These are phyloP conservation scores for Tulasnella calospora DNA, from an alignment of 768 basidiomycete genomes.

Conservation along the genomic window DNA sequence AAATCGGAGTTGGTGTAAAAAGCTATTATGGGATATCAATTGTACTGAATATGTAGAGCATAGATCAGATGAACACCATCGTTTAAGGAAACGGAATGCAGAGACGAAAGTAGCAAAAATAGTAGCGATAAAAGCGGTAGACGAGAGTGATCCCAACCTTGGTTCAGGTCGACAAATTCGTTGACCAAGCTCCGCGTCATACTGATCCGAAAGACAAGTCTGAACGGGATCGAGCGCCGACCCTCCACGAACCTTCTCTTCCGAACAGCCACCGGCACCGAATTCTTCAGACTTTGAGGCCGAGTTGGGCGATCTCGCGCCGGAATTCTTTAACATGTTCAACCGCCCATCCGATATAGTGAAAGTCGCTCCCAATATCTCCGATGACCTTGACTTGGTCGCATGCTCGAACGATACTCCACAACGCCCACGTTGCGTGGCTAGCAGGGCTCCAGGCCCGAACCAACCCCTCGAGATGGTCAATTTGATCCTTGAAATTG, in stretches of 20 bases:
- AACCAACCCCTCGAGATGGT: slow-evolving; percentile 71
- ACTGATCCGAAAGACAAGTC: too few relatives aligned
- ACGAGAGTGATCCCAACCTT: not conserved
- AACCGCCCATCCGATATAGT: slow-evolving; percentile 77
- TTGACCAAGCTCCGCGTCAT: not conserved
- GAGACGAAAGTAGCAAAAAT: not conserved
- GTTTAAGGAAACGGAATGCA: not conserved
- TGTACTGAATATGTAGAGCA: not conserved
- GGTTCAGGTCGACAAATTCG: not conserved
- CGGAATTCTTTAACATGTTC: slow-evolving; percentile 42
- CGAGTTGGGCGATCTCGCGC: slow-evolving; percentile 36
- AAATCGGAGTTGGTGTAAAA: not conserved
- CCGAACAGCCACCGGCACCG: not conserved
- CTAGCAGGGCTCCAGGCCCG: slow-evolving; percentile 83
- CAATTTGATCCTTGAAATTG: slow-evolving; percentile 45
- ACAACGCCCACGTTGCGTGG: slow-evolving; percentile 89
- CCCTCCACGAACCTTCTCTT: not conserved
- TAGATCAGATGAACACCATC: not conserved
- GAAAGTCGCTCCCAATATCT: slow-evolving; percentile 55
- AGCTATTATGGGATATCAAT: not conserved
- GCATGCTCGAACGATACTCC: slow-evolving; percentile 88
- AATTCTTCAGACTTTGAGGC: slow-evolving; percentile 6
- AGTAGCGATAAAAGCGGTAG: not conserved
- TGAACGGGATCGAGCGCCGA: not conserved
- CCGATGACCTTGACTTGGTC: slow-evolving; percentile 60